Percentiles rank a stretch among this genome's conserved stretches.
Evolutionary conservation across 1,284 basidiomycete genomes (phyloP).

Genomic region (Ganoderma lingzhi): DNA sequence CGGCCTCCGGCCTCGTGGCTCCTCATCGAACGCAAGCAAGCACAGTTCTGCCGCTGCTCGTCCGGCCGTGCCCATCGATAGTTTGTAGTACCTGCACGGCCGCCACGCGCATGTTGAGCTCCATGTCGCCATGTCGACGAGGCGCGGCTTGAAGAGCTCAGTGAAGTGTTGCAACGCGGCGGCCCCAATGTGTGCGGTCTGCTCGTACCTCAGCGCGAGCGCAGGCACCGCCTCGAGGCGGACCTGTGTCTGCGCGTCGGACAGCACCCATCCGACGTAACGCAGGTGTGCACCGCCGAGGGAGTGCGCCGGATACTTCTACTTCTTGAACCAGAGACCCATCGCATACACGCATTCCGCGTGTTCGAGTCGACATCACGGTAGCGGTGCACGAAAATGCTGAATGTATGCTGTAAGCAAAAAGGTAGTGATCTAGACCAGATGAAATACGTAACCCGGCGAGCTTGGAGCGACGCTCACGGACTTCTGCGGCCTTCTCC

Average conservation of each 20-base stretch:
- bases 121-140: slow-evolving; percentile 96
- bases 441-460: slow-evolving; percentile 72
- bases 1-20: slow-evolving; percentile 83
- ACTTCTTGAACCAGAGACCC: slow-evolving; percentile 90
- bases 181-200: slow-evolving; percentile 77
- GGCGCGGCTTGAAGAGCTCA: slow-evolving; percentile 88
- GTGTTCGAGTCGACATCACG: slow-evolving; percentile 91
- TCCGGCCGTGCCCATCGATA: slow-evolving; percentile 85
- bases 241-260: slow-evolving; percentile 83
- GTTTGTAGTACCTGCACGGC: slow-evolving; percentile 85
- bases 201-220: slow-evolving; percentile 82
- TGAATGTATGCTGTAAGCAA: slow-evolving; percentile 42
- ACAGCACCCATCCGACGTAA: slow-evolving; percentile 95
- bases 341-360: slow-evolving; percentile 94
- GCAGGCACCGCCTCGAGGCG: slow-evolving; percentile 91
- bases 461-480: slow-evolving; percentile 75
- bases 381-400: slow-evolving; percentile 96
- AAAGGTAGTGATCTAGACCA: background rate
- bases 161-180: slow-evolving; percentile 89
- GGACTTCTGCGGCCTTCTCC: slow-evolving; percentile 77
- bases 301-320: slow-evolving; percentile 90
- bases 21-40: slow-evolving; percentile 88
- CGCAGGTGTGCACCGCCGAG: slow-evolving; percentile 88
- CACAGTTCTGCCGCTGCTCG: slow-evolving; percentile 85
- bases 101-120: slow-evolving; percentile 84